Evolutionary conservation across 139 green algal species (phyloP).

Genomic region (Micractinium conductrix): DNA sequence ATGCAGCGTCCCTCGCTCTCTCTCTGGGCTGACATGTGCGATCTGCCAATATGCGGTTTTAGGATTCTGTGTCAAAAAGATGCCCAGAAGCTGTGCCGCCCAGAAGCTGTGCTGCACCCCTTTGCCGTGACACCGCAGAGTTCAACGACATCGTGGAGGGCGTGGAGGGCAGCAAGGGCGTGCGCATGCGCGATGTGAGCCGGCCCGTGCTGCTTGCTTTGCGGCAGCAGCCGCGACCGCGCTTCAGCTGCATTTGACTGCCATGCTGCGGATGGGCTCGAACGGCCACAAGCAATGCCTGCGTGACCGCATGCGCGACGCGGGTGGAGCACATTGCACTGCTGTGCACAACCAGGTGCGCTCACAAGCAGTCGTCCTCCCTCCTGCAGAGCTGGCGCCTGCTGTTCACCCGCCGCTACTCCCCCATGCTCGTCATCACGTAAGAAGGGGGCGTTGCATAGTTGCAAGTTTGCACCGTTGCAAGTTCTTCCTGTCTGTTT

Average conservation of each 20-base stretch:
- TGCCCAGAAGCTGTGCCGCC: no score
- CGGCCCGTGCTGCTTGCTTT: background rate
- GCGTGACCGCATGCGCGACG: background rate
- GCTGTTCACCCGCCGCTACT: constrained; percentile 19
- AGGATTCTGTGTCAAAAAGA: no score
- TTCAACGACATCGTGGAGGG: constrained; percentile 18
- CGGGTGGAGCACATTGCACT: no score
- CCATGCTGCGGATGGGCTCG: background rate
- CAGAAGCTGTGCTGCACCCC: no score
- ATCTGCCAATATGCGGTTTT: no score
- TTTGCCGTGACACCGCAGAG: background rate
- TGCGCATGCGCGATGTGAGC: constrained; percentile 3
- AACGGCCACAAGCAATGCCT: no score
- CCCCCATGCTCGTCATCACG: constrained; percentile 15
- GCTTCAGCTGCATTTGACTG: background rate
- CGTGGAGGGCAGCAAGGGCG: background rate
- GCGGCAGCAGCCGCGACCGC: background rate
- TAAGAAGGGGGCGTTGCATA: background rate
- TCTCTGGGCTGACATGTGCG: no score
- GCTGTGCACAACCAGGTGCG: background rate
- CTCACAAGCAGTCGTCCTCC: background rate
- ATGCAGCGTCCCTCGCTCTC: no score
- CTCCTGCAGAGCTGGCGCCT: background rate
- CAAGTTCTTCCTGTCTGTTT: no score
- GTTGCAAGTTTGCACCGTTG: background rate